Evolutionary conservation across 345 rosid species (phyloP).

Genomic region (Viola odorata): DNA sequence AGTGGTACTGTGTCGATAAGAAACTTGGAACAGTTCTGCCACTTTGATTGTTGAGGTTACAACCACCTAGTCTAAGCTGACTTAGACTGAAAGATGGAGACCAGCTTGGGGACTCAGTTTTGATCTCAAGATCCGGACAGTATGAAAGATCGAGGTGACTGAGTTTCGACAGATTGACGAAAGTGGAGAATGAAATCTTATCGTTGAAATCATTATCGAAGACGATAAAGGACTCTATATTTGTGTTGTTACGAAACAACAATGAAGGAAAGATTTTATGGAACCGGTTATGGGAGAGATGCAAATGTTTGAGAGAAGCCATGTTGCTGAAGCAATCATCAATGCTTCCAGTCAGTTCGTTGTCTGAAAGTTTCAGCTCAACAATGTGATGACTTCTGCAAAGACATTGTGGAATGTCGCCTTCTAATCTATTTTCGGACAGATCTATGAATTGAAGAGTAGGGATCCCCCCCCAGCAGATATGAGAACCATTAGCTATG

Average conservation of each 20-base stretch:
- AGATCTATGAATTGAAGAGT: constrained; percentile 2
- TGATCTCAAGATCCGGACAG: not conserved
- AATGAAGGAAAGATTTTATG: constrained; percentile 2
- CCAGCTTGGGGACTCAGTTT: constrained; percentile 6
- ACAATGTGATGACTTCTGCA: not conserved
- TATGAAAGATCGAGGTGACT: constrained; percentile 8
- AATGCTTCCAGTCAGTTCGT: not conserved
- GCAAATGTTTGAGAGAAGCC: not conserved
- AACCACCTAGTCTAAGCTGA: constrained; percentile 6
- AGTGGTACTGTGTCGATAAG: constrained; percentile 1
- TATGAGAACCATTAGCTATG: not conserved
- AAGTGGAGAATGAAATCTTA: constrained; percentile 1
- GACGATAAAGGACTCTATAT: constrained; percentile 1
- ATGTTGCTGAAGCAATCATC: constrained; percentile 5
- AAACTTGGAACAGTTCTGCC: constrained; percentile 4
- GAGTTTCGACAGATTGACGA: constrained; percentile 14
- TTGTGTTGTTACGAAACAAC: constrained; percentile 11
- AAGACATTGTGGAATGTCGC: not conserved
- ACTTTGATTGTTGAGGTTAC: constrained; percentile 7
- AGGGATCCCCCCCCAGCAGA: constrained; percentile 6
- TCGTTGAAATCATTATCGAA: constrained; percentile 2
- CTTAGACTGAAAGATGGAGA: constrained; percentile 9
- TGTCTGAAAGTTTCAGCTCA: not conserved
- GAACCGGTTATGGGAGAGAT: constrained; percentile 4
- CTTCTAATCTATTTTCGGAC: not conserved